Percentiles rank a stretch among this genome's conserved stretches.
Evolutionary conservation across 2,329 filamentous ascomycete species (phyloP).

Genomic region (Talaromyces amestolkiae): DNA sequence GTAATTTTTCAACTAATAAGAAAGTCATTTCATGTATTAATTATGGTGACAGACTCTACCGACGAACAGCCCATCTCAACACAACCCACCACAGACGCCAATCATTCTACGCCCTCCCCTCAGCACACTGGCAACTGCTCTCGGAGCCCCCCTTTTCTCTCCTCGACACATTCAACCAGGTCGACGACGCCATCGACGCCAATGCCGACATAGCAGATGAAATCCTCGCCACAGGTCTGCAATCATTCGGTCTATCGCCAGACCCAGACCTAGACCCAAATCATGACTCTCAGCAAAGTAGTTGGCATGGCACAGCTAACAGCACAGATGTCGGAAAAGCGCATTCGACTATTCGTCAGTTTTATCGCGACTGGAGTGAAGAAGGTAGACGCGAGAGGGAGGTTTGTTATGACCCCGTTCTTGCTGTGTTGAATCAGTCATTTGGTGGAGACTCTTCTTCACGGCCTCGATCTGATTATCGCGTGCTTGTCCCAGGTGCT

Average conservation of each 20-base stretch:
- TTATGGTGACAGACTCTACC: constrained; percentile 65
- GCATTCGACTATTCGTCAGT: constrained; percentile 84
- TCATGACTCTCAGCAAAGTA: constrained; percentile 41
- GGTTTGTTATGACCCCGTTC: constrained; percentile 73
- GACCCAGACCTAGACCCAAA: constrained; percentile 31
- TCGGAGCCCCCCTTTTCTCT: constrained; percentile 78
- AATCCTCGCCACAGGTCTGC: constrained; percentile 69
- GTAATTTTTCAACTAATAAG: constrained; percentile 53
- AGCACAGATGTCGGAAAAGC: constrained; percentile 82
- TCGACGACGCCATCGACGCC: constrained; percentile 83
- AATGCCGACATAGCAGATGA: constrained; percentile 80
- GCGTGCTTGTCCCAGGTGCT: constrained; percentile 82
- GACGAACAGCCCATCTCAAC: constrained; percentile 80
- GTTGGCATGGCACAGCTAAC: constrained; percentile 71
- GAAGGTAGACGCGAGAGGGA: constrained; percentile 72
- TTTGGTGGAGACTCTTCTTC: constrained; percentile 30
- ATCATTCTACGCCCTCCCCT: constrained; percentile 87
- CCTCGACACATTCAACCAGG: constrained; percentile 70
- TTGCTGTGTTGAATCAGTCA: constrained; percentile 59
- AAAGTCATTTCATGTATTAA: background rate
- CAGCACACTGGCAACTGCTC: constrained; percentile 78
- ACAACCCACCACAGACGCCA: constrained; percentile 86
- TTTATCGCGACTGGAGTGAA: constrained; percentile 90
- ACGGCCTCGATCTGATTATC: constrained; percentile 47
- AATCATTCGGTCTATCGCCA: constrained; percentile 60